A percentile compares a stretch with the other conserved stretches of the same genome.
These are phyloP conservation scores for Fusarium udum DNA, from an alignment of 2,329 filamentous ascomycete genomes.

Conservation along the genomic window DNA sequence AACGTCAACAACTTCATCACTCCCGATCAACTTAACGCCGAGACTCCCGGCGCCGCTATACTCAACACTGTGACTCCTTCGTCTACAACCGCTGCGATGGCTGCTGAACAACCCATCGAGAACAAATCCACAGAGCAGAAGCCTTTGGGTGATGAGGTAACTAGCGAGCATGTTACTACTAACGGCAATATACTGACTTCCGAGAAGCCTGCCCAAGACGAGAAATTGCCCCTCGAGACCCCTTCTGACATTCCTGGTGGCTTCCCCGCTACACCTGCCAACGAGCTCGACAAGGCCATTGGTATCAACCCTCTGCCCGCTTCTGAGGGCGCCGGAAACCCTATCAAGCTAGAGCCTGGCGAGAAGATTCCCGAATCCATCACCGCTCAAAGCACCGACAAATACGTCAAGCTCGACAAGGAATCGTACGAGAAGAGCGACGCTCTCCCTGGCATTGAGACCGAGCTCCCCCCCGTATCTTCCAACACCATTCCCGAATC, in stretches of 20 bases:
- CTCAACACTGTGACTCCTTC: conserved; percentile 75
- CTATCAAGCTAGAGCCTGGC: conserved; percentile 80
- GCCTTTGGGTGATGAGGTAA: conserved; percentile 38
- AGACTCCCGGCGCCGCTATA: conserved; percentile 58
- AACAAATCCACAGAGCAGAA: conserved; percentile 39
- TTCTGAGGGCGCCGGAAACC: conserved; percentile 75
- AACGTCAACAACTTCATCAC: conserved; percentile 94
- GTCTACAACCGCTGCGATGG: conserved; percentile 76
- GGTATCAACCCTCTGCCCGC: conserved; percentile 70
- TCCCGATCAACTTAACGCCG: conserved; percentile 71
- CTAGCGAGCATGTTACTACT: conserved; percentile 22
- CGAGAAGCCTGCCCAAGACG: conserved; percentile 24
- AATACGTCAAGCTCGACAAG: conserved; percentile 80
- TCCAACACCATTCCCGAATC: conserved; percentile 82
- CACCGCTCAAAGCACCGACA: conserved; percentile 73
- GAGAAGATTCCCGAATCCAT: conserved; percentile 80
- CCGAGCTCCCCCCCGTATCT: conserved; percentile 64
- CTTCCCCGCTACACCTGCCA: conserved; percentile 73
- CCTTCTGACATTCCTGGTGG: conserved; percentile 54
- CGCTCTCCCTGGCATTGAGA: conserved; percentile 63
- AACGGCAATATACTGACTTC: conserved; percentile 15
- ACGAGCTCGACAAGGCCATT: conserved; percentile 62
- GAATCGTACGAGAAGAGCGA: conserved; percentile 87
- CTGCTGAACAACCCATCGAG: conserved; percentile 65
- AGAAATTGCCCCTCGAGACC: conserved; percentile 46